Base-by-base conservation (phyloP, 2,329 filamentous ascomycete species). In the Talaromyces islandicus region DNA sequence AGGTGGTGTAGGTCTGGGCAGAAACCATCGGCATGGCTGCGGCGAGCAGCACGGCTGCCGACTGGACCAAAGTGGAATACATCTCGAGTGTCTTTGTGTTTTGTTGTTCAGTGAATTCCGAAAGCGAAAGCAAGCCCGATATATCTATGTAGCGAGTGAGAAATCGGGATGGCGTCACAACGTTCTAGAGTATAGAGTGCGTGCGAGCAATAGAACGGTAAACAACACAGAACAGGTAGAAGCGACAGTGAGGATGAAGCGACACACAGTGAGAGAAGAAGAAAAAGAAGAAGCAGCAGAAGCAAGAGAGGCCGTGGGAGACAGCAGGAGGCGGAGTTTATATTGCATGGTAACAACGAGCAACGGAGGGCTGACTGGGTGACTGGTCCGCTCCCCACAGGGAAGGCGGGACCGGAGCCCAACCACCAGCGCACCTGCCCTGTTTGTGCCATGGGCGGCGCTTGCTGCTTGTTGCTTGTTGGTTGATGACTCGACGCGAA, bases 1-100 rank as follows among this genome's bases (percentile, higher is more conserved):
- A 97, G 54, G 81, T 74, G 17, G 90, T 90, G 64, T 77, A 85
- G 30, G 91, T 91, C 75, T 96, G 92, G 50, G 88, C 91, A 14
- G 69, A 65, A 52, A 63, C 66, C 30, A 74, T 62, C 38, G 73
- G 71, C 35, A 71, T 66, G 38, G 69, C 64, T 61, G 67, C 64
- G 58, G 69, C 58, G 21, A 61, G 59, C 24, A 67, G 70, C 60
- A 71, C 65, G 46, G 74, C 65, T 48, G 72, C 70, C 24, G 60
- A 54, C 57, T 64, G 71, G 64, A 70, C 58, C 56, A 72, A 61
- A 32, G 56, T 51, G 41, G 69, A 68, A 32, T 65, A 64, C 73
- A 75, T 75, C 41, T n/a, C 56, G 46, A n/a, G 2, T n/a, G 35
- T 38, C 5, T 9, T n/a, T 1, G 35, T 38, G 2, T n/a, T 14